Evolutionary conservation across 192 early-diverging fungal genomes (phyloP).

Genomic region (Dissophora globulifera): DNA sequence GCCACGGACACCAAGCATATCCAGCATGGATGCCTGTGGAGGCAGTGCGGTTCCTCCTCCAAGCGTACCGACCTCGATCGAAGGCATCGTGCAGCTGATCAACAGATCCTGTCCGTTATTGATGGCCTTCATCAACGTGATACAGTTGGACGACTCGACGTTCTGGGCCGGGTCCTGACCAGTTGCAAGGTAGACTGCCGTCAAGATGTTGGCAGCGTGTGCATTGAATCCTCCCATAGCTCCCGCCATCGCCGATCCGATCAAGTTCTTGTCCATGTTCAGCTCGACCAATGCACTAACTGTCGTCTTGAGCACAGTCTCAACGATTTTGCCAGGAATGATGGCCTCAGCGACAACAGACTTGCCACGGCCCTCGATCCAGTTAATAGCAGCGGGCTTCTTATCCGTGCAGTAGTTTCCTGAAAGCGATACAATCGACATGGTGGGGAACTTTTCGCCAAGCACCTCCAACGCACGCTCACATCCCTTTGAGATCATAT

Average conservation of each 20-base stretch:
- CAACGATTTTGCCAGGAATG: slow-evolving; percentile 82
- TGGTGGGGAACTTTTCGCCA: slow-evolving; percentile 70
- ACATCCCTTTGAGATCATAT: slow-evolving; percentile 97
- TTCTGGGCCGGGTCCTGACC: slow-evolving; percentile 98
- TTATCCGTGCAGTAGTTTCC: slow-evolving; percentile 98
- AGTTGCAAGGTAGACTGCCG: slow-evolving; percentile 89
- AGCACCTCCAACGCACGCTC: slow-evolving; percentile 82
- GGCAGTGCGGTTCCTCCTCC: slow-evolving; percentile 89
- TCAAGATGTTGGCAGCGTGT: slow-evolving; percentile 93
- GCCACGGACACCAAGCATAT: slow-evolving; percentile 89
- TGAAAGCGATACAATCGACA: slow-evolving; percentile 82
- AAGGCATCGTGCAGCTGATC: slow-evolving; percentile 93
- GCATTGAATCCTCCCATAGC: slow-evolving; percentile 93
- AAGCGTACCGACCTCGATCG: slow-evolving; percentile 93
- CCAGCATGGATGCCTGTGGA: slow-evolving; percentile 88
- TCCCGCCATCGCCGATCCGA: slow-evolving; percentile 96
- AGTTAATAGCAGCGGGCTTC: slow-evolving; percentile 96
- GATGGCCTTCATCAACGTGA: slow-evolving; percentile 91
- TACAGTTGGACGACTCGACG: slow-evolving; percentile 92
- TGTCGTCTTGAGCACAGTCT: slow-evolving; percentile 87
- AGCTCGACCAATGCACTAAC: slow-evolving; percentile 80
- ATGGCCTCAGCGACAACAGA: slow-evolving; percentile 89
- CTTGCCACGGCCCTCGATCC: slow-evolving; percentile 97
- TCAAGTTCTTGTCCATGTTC: slow-evolving; percentile 90
- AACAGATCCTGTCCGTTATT: slow-evolving; percentile 83